Percentiles rank a stretch among this genome's conserved stretches.
Conservation (phyloP, 2,329 filamentous ascomycete genomes). For the Pyrenophora tritici-repentis region DNA sequence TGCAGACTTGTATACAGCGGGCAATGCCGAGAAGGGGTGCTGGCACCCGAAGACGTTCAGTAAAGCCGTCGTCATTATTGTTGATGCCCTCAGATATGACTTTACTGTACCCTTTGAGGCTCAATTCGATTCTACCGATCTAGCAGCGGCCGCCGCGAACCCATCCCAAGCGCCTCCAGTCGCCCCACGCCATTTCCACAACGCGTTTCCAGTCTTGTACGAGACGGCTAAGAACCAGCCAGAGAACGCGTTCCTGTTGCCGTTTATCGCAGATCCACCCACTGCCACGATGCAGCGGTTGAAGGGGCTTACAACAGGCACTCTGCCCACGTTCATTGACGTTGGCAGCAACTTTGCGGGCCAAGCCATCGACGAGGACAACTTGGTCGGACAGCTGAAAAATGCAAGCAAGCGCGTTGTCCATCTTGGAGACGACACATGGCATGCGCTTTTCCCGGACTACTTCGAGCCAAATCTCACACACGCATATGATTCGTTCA, state of each 20-base stretch:
- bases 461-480: conserved; percentile 90
- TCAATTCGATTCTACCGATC: conserved; percentile 52
- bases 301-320: conserved; percentile 94
- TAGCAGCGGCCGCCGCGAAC: conserved; percentile 20
- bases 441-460: conserved; percentile 90
- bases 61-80: conserved; percentile 85
- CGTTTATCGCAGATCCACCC: conserved; percentile 96
- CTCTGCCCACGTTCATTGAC: conserved; percentile 91
- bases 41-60: conserved; percentile 96
- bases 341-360: conserved; percentile 94
- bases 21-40: conserved; percentile 68
- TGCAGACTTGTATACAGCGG: conserved; percentile 42
- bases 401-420: conserved; percentile 76
- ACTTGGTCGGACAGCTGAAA: conserved; percentile 67
- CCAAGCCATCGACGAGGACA: conserved; percentile 93
- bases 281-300: conserved; percentile 90
- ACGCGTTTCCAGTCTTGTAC: conserved; percentile 85
- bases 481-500: conserved; percentile 92
- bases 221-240: conserved; percentile 77
- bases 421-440: conserved; percentile 97
- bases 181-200: conserved; percentile 71
- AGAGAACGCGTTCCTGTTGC: conserved; percentile 82
- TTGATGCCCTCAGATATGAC: conserved; percentile 95
- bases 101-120: conserved; percentile 82
- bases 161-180: conserved; percentile 16